These are phyloP conservation scores for Trypanosoma brucei DNA, from an alignment of 208 protist genomes.

Conservation along the genomic window DNA sequence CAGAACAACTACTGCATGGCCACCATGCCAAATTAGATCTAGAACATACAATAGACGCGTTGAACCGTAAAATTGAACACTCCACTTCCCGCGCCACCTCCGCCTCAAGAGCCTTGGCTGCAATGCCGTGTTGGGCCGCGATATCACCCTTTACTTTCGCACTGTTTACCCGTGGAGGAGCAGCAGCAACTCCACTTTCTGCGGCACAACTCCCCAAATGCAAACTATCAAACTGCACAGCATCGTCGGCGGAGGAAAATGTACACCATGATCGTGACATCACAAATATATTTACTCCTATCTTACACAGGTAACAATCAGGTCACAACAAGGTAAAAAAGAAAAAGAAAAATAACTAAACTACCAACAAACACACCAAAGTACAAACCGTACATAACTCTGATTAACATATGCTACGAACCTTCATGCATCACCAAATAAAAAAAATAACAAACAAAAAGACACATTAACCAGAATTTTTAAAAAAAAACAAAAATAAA, in stretches of 20 bases:
- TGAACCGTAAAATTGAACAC: conserved; percentile 35
- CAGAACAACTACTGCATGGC: conserved; percentile 17
- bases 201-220: conserved; percentile 6
- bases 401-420: too few relatives aligned
- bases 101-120: conserved; percentile 26
- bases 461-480: too few relatives aligned
- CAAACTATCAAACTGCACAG: conserved; percentile 15
- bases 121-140: conserved; percentile 40
- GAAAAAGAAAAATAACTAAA: too few relatives aligned
- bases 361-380: too few relatives aligned
- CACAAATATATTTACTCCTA: background rate
- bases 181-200: background rate
- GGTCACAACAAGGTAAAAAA: too few relatives aligned
- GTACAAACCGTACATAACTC: too few relatives aligned
- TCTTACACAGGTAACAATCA: background rate
- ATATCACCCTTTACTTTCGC: conserved; percentile 34
- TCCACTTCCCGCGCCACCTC: conserved; percentile 16
- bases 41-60: conserved; percentile 47
- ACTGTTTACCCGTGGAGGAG: background rate
- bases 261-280: conserved; percentile 41
- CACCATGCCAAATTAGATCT: conserved; percentile 42
- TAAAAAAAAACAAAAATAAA: too few relatives aligned
- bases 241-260: conserved; percentile 11
- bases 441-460: too few relatives aligned
- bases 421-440: too few relatives aligned